These are phyloP conservation scores for Starmera amethionina DNA, from an alignment of 805 yeast species.

Conservation along the genomic window DNA sequence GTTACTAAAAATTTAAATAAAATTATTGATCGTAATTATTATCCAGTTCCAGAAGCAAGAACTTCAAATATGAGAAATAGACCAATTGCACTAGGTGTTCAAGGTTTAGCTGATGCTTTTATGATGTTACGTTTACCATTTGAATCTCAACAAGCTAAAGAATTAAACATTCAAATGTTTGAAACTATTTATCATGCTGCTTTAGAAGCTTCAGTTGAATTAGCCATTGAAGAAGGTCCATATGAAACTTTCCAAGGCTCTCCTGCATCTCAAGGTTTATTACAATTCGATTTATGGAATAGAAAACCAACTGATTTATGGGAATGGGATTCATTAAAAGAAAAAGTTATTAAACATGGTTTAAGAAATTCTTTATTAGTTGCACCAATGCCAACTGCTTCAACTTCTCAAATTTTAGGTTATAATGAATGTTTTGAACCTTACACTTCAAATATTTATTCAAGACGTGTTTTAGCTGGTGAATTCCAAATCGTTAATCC, in stretches of 20 bases:
- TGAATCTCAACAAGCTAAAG: slow-evolving; percentile 71
- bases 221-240: slow-evolving; percentile 60
- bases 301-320: slow-evolving; percentile 68
- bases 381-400: slow-evolving; percentile 98
- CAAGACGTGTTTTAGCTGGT: slow-evolving; percentile 86
- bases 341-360: slow-evolving; percentile 51
- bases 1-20: slow-evolving; percentile 69
- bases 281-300: slow-evolving; percentile 86
- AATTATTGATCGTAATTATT: slow-evolving; percentile 76
- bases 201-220: slow-evolving; percentile 75
- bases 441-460: slow-evolving; percentile 83
- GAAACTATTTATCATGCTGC: slow-evolving; percentile 96
- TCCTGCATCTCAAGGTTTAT: slow-evolving; percentile 77
- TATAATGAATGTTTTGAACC: slow-evolving; percentile 96
- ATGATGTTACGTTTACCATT: slow-evolving; percentile 75
- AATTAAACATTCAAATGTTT: slow-evolving; percentile 74
- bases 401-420: slow-evolving; percentile 92
- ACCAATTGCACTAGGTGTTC: slow-evolving; percentile 97
- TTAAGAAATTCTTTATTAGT: slow-evolving; percentile 79
- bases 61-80: slow-evolving; percentile 73
- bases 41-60: slow-evolving; percentile 75
- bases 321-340: slow-evolving; percentile 76
- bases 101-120: slow-evolving; percentile 89
- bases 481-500: slow-evolving; percentile 91
- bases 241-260: slow-evolving; percentile 75